Percentiles rank a stretch among this genome's conserved stretches.
phyloP scores from a whole-genome alignment of 2,329 filamentous ascomycete genomes.

The Cladophialophora chaetospira region DNA sequence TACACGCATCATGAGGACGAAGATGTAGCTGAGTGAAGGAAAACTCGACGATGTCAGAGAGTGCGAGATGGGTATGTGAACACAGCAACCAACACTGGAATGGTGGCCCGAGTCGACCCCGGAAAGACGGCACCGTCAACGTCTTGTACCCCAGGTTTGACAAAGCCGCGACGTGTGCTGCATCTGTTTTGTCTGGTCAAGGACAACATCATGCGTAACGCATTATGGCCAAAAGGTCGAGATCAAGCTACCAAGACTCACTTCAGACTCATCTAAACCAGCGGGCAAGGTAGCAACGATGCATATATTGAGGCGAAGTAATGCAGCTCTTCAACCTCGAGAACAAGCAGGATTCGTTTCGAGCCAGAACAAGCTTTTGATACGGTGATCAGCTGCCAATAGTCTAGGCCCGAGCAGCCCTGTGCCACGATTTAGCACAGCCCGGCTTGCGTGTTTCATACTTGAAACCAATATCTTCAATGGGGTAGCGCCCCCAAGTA shows the following conservation, averaged over 20 bases:
- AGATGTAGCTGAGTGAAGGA: neutral
- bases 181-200: no score
- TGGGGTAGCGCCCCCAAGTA: neutral
- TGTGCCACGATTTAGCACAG: neutral
- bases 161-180: no score
- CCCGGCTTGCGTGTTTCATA: conserved; percentile 14
- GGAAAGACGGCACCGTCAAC: no score
- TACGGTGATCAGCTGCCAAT: neutral
- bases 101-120: no score
- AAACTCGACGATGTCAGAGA: no score
- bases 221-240: no score
- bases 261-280: neutral
- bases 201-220: no score
- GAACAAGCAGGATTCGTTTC: conserved; percentile 1
- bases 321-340: neutral
- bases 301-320: neutral
- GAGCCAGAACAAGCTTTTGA: neutral
- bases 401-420: neutral
- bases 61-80: no score
- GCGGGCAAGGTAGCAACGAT: neutral
- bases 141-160: no score
- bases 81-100: no score
- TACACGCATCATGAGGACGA: neutral
- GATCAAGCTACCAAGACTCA: neutral
- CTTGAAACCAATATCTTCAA: neutral